phyloP scores from a whole-genome alignment of 2,329 filamentous ascomycete species.

The Periconia macrospinosa region DNA sequence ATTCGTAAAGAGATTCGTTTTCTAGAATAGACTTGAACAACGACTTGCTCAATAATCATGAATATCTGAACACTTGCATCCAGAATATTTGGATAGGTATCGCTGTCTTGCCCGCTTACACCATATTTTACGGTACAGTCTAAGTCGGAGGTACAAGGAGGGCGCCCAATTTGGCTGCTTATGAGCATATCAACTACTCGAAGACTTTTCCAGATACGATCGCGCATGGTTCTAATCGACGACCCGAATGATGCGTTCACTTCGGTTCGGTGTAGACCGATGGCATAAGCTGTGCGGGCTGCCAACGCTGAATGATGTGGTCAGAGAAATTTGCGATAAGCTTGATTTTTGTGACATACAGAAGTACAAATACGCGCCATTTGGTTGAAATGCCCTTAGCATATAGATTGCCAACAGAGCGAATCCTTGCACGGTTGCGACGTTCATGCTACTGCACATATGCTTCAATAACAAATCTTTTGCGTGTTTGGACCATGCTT shows the following conservation, averaged over 20 bases:
- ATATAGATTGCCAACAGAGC: constrained; percentile 56
- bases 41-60: constrained; percentile 51
- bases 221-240: constrained; percentile 45
- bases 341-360: constrained; percentile 25
- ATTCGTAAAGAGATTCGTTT: constrained; percentile 45
- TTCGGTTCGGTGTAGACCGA: constrained; percentile 56
- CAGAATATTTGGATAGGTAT: constrained; percentile 21
- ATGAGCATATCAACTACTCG: constrained; percentile 56
- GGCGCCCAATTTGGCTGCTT: constrained; percentile 55
- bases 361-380: constrained; percentile 56
- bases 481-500: constrained; percentile 53
- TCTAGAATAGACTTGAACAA: constrained; percentile 51
- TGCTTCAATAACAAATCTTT: constrained; percentile 49
- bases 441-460: constrained; percentile 53
- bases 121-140: constrained; percentile 49
- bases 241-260: constrained; percentile 54
- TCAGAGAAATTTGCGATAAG: neutral
- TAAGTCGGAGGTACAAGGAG: constrained; percentile 56
- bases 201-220: constrained; percentile 57
- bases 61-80: constrained; percentile 50
- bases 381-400: constrained; percentile 55
- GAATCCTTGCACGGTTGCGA: constrained; percentile 56
- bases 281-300: constrained; percentile 55
- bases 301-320: constrained; percentile 39
- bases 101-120: constrained; percentile 21